Base-by-base conservation (phyloP, 2,329 filamentous ascomycete species). In the Pleomassaria siparia region DNA sequence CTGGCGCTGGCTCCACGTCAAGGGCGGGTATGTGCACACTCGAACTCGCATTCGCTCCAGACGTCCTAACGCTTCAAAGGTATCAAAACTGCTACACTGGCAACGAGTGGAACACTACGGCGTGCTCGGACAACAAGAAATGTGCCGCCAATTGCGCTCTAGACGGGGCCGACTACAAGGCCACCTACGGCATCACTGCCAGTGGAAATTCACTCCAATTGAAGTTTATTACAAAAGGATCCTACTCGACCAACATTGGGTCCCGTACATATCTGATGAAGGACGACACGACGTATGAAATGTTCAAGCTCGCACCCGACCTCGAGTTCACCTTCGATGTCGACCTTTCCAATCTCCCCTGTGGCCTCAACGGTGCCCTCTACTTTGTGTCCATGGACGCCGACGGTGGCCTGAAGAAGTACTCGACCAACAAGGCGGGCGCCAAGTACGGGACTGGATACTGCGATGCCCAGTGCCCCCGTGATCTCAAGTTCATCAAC, bases 361-460 rank as follows among this genome's bases (percentile, higher is more conserved):
- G 60, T 46, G 60, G 59, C 15, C 44, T 62, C 12, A 87, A 88
- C 66, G 85, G 84, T 36, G 86, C 86, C 37, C 73, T 89, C 39
- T 88, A 89, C 73, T 76, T 86, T 40, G 73, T 79, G 6, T 70
- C 76, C 58, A 86, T 85, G 82, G 76, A 80, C 13, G 71, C 75
- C 6, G 80, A 85, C 58, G 86, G 86, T 56, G 85, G 83, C 25
- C 53, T 76, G 48, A 64, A 74, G 42, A 71, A 70, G 50, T 67
- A 58, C 52, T 61, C 54, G 44, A 70, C 57, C 60, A 83, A 73
- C 61, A 67, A 69, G 51, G 71, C 71, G 37, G 71, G 71, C 40
- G 80, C 80, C 56, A 77, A 77, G 63, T 80, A 80, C 60, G 80
- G 80, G 41, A 81, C 79, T 22, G 79, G 58, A 15, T 61, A 61